A percentile compares a stretch with the other conserved stretches of the same genome.
phyloP scores from a whole-genome alignment of 2,329 filamentous ascomycete species.

The Botrytis medusae region DNA sequence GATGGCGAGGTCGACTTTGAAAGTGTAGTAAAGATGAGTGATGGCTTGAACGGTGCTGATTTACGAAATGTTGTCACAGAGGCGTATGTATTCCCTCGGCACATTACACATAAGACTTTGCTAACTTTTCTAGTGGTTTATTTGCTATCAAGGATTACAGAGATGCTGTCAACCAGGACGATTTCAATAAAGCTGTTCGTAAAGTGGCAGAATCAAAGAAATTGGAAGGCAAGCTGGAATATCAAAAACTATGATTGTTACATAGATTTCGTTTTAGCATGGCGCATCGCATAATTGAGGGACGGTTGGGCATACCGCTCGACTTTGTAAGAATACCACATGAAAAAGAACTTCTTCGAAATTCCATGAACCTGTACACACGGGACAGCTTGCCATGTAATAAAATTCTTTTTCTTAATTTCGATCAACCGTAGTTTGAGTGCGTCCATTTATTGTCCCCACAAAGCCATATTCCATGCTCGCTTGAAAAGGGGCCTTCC shows the following conservation, averaged over 20 bases:
- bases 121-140: slow-evolving; percentile 62
- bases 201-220: slow-evolving; percentile 99
- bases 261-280: slow-evolving; percentile 30
- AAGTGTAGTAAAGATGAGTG: slow-evolving; percentile 99
- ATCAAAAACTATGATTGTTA: slow-evolving; percentile 76
- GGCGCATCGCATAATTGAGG: slow-evolving; percentile 32
- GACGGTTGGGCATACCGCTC: slow-evolving; percentile 30
- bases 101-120: slow-evolving; percentile 11
- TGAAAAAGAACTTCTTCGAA: slow-evolving; percentile 22
- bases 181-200: slow-evolving; percentile 98
- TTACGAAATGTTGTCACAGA: slow-evolving; percentile 97
- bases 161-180: slow-evolving; percentile 94
- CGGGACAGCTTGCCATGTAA: not conserved
- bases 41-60: slow-evolving; percentile 96
- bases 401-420: not conserved
- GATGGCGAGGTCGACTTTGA: slow-evolving; percentile 98
- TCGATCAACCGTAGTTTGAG: slow-evolving; percentile 1
- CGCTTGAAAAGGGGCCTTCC: slow-evolving; percentile 22
- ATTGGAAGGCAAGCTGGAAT: slow-evolving; percentile 95
- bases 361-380: slow-evolving; percentile 1
- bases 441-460: slow-evolving; percentile 3
- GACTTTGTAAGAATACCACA: slow-evolving; percentile 38
- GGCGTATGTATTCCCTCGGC: slow-evolving; percentile 65
- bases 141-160: slow-evolving; percentile 99
- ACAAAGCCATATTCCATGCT: not conserved